Evolutionary conservation across 306 rosid genomes (phyloP).

Genomic region (Crotalaria pallida): DNA sequence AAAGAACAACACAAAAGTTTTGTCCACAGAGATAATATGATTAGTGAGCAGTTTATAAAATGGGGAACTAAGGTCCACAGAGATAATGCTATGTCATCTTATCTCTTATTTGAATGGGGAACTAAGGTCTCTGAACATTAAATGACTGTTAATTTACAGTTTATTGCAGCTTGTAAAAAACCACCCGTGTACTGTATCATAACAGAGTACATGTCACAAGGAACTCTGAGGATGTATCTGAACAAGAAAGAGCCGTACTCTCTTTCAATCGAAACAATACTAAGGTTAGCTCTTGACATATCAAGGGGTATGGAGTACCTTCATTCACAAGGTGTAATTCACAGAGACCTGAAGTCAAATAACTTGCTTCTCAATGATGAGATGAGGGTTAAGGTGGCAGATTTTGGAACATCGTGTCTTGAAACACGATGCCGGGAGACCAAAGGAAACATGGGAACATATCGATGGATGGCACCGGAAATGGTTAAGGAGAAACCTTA

Average conservation of each 20-base stretch:
- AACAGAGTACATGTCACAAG: slow-evolving; percentile 99
- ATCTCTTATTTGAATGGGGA: background rate
- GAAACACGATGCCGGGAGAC: slow-evolving; percentile 82
- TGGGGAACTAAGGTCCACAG: too few relatives aligned
- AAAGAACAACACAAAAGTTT: too few relatives aligned
- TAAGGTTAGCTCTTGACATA: slow-evolving; percentile 93
- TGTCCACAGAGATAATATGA: too few relatives aligned
- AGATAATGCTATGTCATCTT: too few relatives aligned
- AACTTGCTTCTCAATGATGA: slow-evolving; percentile 94
- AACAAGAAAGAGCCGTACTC: slow-evolving; percentile 98
- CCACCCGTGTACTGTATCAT: slow-evolving; percentile 95
- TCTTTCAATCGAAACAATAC: slow-evolving; percentile 76
- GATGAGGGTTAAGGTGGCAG: slow-evolving; percentile 97
- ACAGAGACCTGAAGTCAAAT: slow-evolving; percentile 87
- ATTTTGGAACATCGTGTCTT: slow-evolving; percentile 94
- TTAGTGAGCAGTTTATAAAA: too few relatives aligned
- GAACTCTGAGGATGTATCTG: slow-evolving; percentile 94
- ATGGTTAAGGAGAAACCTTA: slow-evolving; percentile 89
- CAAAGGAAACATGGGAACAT: slow-evolving; percentile 97
- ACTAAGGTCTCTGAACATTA: background rate
- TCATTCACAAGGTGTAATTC: slow-evolving; percentile 96
- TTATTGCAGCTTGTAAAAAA: slow-evolving; percentile 95
- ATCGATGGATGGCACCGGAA: slow-evolving; percentile 99
- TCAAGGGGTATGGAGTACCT: slow-evolving; percentile 98
- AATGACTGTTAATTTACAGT: slow-evolving; percentile 42